Evolutionary conservation across 163 green algal genomes (phyloP).

Genomic region (Volvox carteri): DNA sequence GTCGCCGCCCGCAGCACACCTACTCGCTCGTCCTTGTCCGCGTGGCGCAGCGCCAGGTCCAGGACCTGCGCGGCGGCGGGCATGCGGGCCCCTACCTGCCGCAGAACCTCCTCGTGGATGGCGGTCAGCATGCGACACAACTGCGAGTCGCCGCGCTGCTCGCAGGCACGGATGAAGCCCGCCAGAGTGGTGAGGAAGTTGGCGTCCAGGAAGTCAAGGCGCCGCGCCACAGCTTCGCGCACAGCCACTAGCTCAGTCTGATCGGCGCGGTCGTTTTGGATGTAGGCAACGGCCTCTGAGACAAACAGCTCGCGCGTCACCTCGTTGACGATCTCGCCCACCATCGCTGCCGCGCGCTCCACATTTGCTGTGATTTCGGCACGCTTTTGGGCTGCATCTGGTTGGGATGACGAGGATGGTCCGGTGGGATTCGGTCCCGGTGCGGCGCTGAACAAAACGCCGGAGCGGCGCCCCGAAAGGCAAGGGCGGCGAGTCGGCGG

Average conservation of each 20-base stretch:
- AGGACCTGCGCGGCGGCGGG: constrained; percentile 61
- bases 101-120: constrained; percentile 66
- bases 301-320: constrained; percentile 71
- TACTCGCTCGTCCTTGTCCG: constrained; percentile 55
- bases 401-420: background rate
- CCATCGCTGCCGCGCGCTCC: constrained; percentile 58
- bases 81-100: constrained; percentile 59
- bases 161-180: constrained; percentile 34
- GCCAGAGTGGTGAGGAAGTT: constrained; percentile 74
- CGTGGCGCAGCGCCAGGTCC: constrained; percentile 51
- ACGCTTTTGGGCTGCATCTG: constrained; percentile 21
- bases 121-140: constrained; percentile 56
- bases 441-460: too few species aligned
- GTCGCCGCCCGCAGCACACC: constrained; percentile 27
- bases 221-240: constrained; percentile 62
- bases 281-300: constrained; percentile 64
- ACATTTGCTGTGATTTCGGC: constrained; percentile 55
- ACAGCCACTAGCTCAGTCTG: constrained; percentile 53
- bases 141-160: constrained; percentile 13
- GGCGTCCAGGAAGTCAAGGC: constrained; percentile 73
- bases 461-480: background rate
- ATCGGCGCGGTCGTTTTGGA: constrained; percentile 42
- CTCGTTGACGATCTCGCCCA: constrained; percentile 73
- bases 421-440: background rate
- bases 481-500: constrained; percentile 30